Evolutionary conservation across 1,284 basidiomycete genomes (phyloP).

Genomic region (Mixia osmundae): DNA sequence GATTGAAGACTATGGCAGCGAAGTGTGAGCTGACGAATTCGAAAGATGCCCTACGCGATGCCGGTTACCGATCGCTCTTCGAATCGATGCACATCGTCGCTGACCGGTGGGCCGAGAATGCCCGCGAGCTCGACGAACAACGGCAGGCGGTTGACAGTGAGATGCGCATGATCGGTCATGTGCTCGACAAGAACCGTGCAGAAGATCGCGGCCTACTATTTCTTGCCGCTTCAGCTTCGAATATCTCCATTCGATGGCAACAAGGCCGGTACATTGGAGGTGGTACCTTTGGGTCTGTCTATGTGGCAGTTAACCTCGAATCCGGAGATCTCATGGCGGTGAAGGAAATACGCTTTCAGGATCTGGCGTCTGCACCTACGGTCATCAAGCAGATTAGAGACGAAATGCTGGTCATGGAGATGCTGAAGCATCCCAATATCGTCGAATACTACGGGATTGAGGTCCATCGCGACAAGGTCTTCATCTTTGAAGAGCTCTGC

Average conservation of each 20-base stretch:
- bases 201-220: conserved; percentile 80
- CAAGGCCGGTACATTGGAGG: conserved; percentile 94
- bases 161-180: conserved; percentile 57
- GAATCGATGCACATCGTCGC: conserved; percentile 9
- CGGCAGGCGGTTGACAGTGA: conserved; percentile 39
- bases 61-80: conserved; percentile 8
- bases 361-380: conserved; percentile 37
- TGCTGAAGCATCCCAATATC: conserved; percentile 92
- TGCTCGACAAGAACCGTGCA: conserved; percentile 67
- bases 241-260: conserved; percentile 94
- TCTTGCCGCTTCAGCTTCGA: conserved; percentile 65
- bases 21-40: too few relatives aligned
- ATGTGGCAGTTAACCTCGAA: conserved; percentile 89
- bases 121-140: conserved; percentile 39
- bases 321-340: conserved; percentile 95
- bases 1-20: conserved; percentile 8
- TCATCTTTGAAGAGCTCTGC: conserved; percentile 98
- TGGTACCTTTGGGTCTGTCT: conserved; percentile 94
- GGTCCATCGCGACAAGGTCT: conserved; percentile 94
- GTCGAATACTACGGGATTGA: conserved; percentile 99
- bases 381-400: conserved; percentile 74
- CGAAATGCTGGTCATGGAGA: conserved; percentile 94
- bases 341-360: conserved; percentile 97
- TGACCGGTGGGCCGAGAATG: conserved; percentile 19
- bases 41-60: conserved; percentile 20